Evolutionary conservation across 345 rosid genomes (phyloP).

Genomic region (Populus deltoides): DNA sequence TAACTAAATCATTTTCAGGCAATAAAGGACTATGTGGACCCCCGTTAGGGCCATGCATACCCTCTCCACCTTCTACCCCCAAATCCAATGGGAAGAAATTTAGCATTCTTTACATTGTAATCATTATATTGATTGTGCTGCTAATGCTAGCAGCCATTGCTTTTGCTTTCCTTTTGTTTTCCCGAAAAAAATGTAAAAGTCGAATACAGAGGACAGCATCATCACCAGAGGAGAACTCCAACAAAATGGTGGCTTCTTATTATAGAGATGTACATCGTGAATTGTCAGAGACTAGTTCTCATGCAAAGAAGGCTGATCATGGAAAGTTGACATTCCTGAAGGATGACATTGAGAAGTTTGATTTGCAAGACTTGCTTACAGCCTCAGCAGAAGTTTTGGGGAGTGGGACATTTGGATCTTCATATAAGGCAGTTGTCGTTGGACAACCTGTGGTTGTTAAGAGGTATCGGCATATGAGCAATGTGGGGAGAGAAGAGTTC

Average conservation of each 20-base stretch:
- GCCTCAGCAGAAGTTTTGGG: conserved; percentile 82
- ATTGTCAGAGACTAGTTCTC: background rate
- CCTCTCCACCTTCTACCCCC: conserved; percentile 10
- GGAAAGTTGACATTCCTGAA: conserved; percentile 45
- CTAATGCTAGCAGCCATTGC: conserved; percentile 24
- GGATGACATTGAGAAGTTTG: conserved; percentile 53
- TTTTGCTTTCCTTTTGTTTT: conserved; percentile 18
- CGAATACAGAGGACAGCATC: conserved; percentile 18
- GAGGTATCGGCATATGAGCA: conserved; percentile 74
- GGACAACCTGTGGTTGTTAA: conserved; percentile 56
- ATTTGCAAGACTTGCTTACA: conserved; percentile 62
- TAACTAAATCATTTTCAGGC: conserved; percentile 33
- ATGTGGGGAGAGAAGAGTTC: conserved; percentile 60
- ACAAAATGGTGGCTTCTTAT: conserved; percentile 6
- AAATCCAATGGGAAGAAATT: background rate
- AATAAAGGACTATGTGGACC: conserved; percentile 55
- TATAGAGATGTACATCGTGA: background rate
- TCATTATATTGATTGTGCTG: conserved; percentile 30
- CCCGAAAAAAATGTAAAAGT: conserved; percentile 16
- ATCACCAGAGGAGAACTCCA: conserved; percentile 12
- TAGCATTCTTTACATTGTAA: conserved; percentile 7
- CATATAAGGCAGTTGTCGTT: conserved; percentile 54
- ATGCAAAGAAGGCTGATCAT: conserved; percentile 23
- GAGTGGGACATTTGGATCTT: conserved; percentile 77
- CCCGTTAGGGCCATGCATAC: conserved; percentile 48